Percentiles rank a stretch among this genome's conserved stretches.
phyloP scores from a whole-genome alignment of 1,284 basidiomycete species.

The Cutaneotrichosporon sp. region DNA sequence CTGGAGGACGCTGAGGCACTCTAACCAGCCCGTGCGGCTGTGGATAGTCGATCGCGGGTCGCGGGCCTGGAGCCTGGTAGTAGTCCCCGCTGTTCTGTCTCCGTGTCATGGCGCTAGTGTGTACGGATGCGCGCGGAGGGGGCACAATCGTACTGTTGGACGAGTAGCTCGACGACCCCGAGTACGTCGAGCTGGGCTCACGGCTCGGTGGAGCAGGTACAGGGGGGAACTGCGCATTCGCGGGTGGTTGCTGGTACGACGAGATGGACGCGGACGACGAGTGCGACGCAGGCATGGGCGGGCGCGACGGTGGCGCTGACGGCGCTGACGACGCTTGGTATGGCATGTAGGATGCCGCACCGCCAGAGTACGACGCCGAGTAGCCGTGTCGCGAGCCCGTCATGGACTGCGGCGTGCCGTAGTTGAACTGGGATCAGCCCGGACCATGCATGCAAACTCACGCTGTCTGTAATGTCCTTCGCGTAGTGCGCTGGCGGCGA shows the following conservation, averaged over 20 bases:
- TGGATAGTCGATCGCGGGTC: constrained; percentile 67
- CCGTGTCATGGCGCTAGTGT: constrained; percentile 60
- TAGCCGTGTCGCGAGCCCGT: constrained; percentile 26
- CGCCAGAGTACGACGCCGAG: constrained; percentile 9
- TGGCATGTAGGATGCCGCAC: neutral
- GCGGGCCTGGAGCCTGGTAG: constrained; percentile 56
- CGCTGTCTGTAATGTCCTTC: constrained; percentile 41
- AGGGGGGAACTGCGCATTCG: neutral
- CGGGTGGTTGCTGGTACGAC: neutral
- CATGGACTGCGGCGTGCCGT: constrained; percentile 41
- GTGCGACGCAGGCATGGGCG: constrained; percentile 11
- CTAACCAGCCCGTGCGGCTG: constrained; percentile 56
- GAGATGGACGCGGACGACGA: constrained; percentile 20
- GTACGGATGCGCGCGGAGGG: constrained; percentile 66
- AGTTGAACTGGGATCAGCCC: constrained; percentile 24
- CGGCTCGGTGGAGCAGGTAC: neutral
- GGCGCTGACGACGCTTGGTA: constrained; percentile 14
- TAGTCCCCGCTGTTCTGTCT: constrained; percentile 65
- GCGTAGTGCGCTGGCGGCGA: constrained; percentile 34
- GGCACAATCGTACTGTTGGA: constrained; percentile 50
- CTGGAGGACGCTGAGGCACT: constrained; percentile 68
- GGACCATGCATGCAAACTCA: constrained; percentile 17
- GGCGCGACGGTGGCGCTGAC: neutral
- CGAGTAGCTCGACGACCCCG: constrained; percentile 20
- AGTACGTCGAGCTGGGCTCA: constrained; percentile 25